These are phyloP conservation scores for Sugiyamaella floridensis DNA, from an alignment of 805 yeast species.

Conservation along the genomic window DNA sequence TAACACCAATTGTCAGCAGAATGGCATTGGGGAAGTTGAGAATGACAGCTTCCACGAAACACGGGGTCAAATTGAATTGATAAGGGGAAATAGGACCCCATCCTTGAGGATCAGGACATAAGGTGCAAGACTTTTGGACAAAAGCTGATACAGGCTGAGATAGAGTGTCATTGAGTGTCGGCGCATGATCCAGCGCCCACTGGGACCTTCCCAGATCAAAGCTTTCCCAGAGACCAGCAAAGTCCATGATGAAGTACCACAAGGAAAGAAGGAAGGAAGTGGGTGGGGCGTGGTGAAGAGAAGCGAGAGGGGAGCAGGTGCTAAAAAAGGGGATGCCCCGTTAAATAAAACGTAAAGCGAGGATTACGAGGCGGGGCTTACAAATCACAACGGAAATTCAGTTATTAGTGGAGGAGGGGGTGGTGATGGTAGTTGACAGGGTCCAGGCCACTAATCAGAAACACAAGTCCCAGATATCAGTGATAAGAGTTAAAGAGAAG, in stretches of 20 bases:
- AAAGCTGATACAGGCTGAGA: not conserved
- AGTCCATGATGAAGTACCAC: not conserved
- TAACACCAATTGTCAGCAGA: slow-evolving; percentile 24
- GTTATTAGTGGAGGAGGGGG: too few species aligned
- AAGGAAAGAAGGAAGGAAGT: not conserved
- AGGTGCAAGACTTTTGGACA: not conserved
- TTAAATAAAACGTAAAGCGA: too few species aligned
- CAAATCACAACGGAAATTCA: too few species aligned
- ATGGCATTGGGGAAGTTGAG: slow-evolving; percentile 27
- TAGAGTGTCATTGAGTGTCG: not conserved
- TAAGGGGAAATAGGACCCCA: slow-evolving; percentile 32
- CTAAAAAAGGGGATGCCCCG: too few species aligned
- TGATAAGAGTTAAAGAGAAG: not conserved
- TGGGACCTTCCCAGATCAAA: slow-evolving; percentile 1
- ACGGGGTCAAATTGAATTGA: slow-evolving; percentile 29
- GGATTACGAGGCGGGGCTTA: too few species aligned
- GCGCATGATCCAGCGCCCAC: not conserved
- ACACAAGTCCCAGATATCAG: not conserved
- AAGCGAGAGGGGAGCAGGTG: too few species aligned
- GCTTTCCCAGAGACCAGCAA: not conserved
- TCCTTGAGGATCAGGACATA: slow-evolving; percentile 21
- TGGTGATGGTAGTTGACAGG: too few species aligned
- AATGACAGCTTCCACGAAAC: slow-evolving; percentile 34
- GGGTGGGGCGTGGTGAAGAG: too few species aligned
- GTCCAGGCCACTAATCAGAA: not conserved